phyloP scores from a whole-genome alignment of 305 asterid genomes.

The Fraxinus ornus region DNA sequence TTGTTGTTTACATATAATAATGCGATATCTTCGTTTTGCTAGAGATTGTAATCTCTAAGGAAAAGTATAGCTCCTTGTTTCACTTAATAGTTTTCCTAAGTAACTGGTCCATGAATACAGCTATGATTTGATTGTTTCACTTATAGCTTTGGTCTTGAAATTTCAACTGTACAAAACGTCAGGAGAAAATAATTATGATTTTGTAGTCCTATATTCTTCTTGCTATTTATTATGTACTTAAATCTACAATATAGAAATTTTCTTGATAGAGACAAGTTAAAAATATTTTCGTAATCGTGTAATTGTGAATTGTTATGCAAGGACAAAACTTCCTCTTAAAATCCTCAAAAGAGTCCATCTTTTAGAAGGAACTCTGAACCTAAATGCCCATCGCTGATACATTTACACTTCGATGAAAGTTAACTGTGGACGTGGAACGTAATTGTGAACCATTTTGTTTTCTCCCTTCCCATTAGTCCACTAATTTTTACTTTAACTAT shows the following conservation, averaged over 20 bases:
- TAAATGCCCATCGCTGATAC: not conserved
- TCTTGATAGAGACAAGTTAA: not conserved
- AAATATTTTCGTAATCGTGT: not conserved
- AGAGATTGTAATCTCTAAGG: not conserved
- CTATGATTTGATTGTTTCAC: not conserved
- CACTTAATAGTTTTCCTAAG: not conserved
- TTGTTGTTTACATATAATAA: not conserved
- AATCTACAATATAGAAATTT: not conserved
- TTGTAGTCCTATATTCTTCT: not conserved
- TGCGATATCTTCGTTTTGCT: not conserved
- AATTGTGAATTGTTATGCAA: not conserved
- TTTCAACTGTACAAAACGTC: not conserved
- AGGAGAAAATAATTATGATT: not conserved
- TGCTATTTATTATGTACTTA: not conserved
- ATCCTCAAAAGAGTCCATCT: not conserved
- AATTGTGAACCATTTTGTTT: conserved; percentile 12
- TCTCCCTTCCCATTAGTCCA: not conserved
- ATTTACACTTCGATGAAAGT: conserved; percentile 4
- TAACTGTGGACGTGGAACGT: not conserved
- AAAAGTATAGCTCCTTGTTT: not conserved
- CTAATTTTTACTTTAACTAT: not conserved
- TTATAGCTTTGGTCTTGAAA: not conserved
- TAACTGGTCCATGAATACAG: not conserved
- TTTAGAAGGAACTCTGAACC: not conserved
- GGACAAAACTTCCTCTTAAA: not conserved